Percentiles rank a stretch among this genome's conserved stretches.
Conservation (phyloP, 768 basidiomycete genomes). For the Rhizopogon vesiculosus region DNA sequence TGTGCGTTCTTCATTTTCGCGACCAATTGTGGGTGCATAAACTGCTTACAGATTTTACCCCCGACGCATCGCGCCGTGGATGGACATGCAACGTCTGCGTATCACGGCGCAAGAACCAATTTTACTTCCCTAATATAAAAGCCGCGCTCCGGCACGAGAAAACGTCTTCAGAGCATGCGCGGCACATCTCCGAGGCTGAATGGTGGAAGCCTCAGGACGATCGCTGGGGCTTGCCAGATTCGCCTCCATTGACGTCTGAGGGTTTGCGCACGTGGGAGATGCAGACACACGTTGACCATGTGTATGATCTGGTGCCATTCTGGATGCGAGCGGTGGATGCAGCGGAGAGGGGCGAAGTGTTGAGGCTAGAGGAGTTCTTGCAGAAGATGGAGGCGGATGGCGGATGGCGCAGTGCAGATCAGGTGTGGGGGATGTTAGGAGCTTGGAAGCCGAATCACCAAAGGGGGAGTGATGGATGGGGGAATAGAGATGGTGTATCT, state of each 20-base stretch:
- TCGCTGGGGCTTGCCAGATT: slow-evolving; percentile 24
- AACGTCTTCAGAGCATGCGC: slow-evolving; percentile 14
- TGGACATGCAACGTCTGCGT: slow-evolving; percentile 32
- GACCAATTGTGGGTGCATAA: not conserved
- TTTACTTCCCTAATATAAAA: slow-evolving; percentile 19
- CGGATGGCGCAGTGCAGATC: slow-evolving; percentile 24
- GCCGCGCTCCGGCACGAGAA: slow-evolving; percentile 29
- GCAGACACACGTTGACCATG: slow-evolving; percentile 38
- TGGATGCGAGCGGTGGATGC: slow-evolving; percentile 48
- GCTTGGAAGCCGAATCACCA: slow-evolving; percentile 11
- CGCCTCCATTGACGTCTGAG: slow-evolving; percentile 24
- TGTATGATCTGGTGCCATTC: slow-evolving; percentile 47
- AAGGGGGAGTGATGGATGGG: slow-evolving; percentile 5
- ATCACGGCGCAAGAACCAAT: slow-evolving; percentile 11
- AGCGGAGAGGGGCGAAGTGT: slow-evolving; percentile 39
- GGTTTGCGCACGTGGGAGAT: slow-evolving; percentile 23
- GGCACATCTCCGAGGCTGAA: slow-evolving; percentile 7
- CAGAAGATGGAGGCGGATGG: slow-evolving; percentile 33
- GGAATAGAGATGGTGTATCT: slow-evolving; percentile 8
- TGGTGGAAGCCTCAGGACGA: slow-evolving; percentile 11
- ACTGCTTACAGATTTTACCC: slow-evolving; percentile 18
- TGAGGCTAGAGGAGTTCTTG: slow-evolving; percentile 42
- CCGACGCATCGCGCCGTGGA: slow-evolving; percentile 20
- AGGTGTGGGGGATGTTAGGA: slow-evolving; percentile 26
- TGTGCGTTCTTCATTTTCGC: not conserved